phyloP scores from a whole-genome alignment of 805 yeast species.

The Wickerhamomyces ciferrii region DNA sequence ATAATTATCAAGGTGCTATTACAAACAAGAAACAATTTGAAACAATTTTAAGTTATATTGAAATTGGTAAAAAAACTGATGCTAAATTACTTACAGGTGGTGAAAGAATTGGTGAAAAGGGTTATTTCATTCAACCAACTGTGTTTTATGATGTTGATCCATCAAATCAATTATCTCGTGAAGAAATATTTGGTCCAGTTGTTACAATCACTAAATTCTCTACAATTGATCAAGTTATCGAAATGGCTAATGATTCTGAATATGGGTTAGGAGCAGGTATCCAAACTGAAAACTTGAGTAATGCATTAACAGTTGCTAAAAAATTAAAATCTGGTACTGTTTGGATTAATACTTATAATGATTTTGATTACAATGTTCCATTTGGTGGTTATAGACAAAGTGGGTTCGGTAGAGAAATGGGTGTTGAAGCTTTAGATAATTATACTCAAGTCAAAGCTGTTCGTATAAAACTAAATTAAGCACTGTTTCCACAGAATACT shows the following conservation, averaged over 20 bases:
- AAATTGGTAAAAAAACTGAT: slow-evolving; percentile 62
- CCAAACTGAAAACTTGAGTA: slow-evolving; percentile 59
- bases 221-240: slow-evolving; percentile 62
- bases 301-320: slow-evolving; percentile 58
- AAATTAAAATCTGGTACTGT: slow-evolving; percentile 70
- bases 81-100: slow-evolving; percentile 71
- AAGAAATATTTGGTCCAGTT: slow-evolving; percentile 81
- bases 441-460: slow-evolving; percentile 75
- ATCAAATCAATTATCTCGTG: slow-evolving; percentile 57
- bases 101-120: slow-evolving; percentile 56
- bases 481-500: background rate
- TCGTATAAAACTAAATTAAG: slow-evolving; percentile 43
- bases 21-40: slow-evolving; percentile 65
- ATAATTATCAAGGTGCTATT: slow-evolving; percentile 73
- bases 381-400: slow-evolving; percentile 80
- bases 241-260: slow-evolving; percentile 62
- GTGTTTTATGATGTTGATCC: slow-evolving; percentile 64
- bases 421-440: slow-evolving; percentile 68
- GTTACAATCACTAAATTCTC: slow-evolving; percentile 65
- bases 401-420: slow-evolving; percentile 87
- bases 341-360: slow-evolving; percentile 79
- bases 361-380: slow-evolving; percentile 70
- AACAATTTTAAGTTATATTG: slow-evolving; percentile 63
- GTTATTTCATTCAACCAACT: slow-evolving; percentile 71
- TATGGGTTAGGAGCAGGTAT: slow-evolving; percentile 82